A percentile compares a stretch with the other conserved stretches of the same genome.
Conservation (phyloP, 1,139 yeast genomes). For the Saccharomyces hybrid region DNA sequence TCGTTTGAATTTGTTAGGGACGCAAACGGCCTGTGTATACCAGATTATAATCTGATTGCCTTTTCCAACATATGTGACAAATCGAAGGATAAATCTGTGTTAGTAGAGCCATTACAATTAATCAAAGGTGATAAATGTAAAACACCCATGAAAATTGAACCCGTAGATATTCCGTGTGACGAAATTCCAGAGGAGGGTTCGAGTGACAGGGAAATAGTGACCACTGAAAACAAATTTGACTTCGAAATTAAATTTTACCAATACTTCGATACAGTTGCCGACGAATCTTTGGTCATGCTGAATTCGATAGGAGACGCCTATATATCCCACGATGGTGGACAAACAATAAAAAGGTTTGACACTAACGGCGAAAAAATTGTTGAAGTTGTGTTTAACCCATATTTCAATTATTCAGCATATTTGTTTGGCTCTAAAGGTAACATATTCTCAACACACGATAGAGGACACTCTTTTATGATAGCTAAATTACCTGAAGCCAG, state of each 20-base stretch:
- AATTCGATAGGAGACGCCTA: conserved; percentile 47
- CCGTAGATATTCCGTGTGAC: conserved; percentile 30
- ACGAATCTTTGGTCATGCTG: conserved; percentile 64
- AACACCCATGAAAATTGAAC: conserved; percentile 17
- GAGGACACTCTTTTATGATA: conserved; percentile 51
- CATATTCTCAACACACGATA: conserved; percentile 55
- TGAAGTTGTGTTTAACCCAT: conserved; percentile 53
- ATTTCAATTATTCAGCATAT: conserved; percentile 54
- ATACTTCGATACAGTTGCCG: conserved; percentile 36
- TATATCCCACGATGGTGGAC: conserved; percentile 77
- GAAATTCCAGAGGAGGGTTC: conserved; percentile 12
- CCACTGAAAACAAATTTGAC: conserved; percentile 30
- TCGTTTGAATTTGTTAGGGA: conserved; percentile 46
- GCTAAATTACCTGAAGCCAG: conserved; percentile 48
- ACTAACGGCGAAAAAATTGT: conserved; percentile 40
- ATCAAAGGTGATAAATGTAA: conserved; percentile 47
- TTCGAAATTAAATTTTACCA: conserved; percentile 29
- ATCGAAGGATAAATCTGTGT: conserved; percentile 13
- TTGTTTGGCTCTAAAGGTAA: conserved; percentile 46
- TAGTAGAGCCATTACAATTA: conserved; percentile 27
- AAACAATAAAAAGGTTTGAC: conserved; percentile 45
- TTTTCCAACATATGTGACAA: conserved; percentile 31
- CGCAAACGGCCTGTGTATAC: conserved; percentile 47
- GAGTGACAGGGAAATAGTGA: conserved; percentile 13
- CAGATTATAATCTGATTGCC: conserved; percentile 37